A percentile compares a stretch with the other conserved stretches of the same genome.
Evolutionary conservation across 495 filamentous ascomycete species (phyloP).

Genomic region (Trichoderma gamsii): DNA sequence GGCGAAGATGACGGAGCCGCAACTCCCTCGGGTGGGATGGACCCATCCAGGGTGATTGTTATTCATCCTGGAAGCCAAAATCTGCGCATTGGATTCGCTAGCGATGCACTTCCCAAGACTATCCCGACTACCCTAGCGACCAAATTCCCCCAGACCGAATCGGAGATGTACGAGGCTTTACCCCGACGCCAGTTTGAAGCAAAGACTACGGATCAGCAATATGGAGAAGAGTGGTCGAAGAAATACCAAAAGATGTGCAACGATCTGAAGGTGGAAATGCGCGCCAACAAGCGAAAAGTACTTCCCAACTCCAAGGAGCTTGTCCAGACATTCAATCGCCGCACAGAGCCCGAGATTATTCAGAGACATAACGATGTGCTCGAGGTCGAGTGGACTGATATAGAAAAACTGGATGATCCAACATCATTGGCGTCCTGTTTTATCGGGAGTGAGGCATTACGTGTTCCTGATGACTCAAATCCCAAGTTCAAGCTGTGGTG

Average conservation of each 20-base stretch:
- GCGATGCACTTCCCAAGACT: constrained; percentile 88
- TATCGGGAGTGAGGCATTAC: constrained; percentile 71
- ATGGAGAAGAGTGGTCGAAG: constrained; percentile 76
- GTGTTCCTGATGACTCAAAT: constrained; percentile 82
- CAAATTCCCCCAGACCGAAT: constrained; percentile 67
- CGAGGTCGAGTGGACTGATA: constrained; percentile 91
- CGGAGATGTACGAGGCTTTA: constrained; percentile 77
- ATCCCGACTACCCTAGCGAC: constrained; percentile 89
- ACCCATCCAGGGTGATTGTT: constrained; percentile 83
- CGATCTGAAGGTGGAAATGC: constrained; percentile 85
- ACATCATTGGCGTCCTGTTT: constrained; percentile 60
- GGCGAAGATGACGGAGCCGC: constrained; percentile 53
- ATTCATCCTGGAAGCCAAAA: constrained; percentile 99
- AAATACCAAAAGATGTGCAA: constrained; percentile 75
- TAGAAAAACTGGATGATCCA: constrained; percentile 49
- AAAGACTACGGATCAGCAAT: constrained; percentile 65
- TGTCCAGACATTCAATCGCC: constrained; percentile 84
- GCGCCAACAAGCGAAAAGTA: constrained; percentile 83
- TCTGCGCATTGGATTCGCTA: constrained; percentile 82
- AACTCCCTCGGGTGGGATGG: constrained; percentile 54
- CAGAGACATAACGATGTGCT: constrained; percentile 89
- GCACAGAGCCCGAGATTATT: constrained; percentile 74
- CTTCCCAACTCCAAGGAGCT: constrained; percentile 93
- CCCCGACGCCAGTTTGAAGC: constrained; percentile 81
- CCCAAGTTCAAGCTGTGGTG: constrained; percentile 88